Evolutionary conservation across 2,329 filamentous ascomycete genomes (phyloP), one percentile per base, ranked within the genome.

Genomic region (Aureobasidium subglaciale): DNA sequence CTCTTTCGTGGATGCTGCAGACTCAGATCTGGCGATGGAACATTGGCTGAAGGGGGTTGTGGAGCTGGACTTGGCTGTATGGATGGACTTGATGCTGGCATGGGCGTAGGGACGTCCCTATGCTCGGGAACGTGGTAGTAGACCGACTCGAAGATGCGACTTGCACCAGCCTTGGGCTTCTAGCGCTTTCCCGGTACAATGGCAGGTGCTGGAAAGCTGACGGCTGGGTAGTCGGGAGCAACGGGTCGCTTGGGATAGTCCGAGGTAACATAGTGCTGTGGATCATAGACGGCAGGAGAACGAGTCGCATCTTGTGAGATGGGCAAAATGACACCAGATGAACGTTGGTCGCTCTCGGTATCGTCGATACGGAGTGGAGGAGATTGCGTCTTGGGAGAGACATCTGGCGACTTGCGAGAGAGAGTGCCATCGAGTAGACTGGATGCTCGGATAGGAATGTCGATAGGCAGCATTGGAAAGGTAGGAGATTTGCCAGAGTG

Each of bases 1-100:
- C 63, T 62, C 49, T 63, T 66, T 38, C 64, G 64, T 45, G 66
- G 67, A 60, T 68, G 62, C 41, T 61, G 62, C 61, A 68, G 60
- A 56, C 63, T 66, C 49, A 65, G 24, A 18, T 56, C 43, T 34
- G 56, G 56, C 15, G 40, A 41, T 11, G 50, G 38, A 9, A 16
- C 38, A 25, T 54, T 43, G 24, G 38, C 32, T 35, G 37, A n/a
- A n/a, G n/a, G n/a, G n/a, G n/a, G n/a, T n/a, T n/a, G 50, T 3
- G 50, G 38, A 18, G 20, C 15, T 35, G 42, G 38, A 29, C 38
- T 29, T 22, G 25, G 16, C 8, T 13, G 11, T 10, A 11, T 2
- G 2, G n/a, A 6, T 10, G 13, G 34, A 9, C 20, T 16, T 1
- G 22, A 15, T 9, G 15, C 15, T 4, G 50, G 50, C 18, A 43